Evolutionary conservation across 495 filamentous ascomycete genomes (phyloP).

Genomic region (Xylaria venustula): DNA sequence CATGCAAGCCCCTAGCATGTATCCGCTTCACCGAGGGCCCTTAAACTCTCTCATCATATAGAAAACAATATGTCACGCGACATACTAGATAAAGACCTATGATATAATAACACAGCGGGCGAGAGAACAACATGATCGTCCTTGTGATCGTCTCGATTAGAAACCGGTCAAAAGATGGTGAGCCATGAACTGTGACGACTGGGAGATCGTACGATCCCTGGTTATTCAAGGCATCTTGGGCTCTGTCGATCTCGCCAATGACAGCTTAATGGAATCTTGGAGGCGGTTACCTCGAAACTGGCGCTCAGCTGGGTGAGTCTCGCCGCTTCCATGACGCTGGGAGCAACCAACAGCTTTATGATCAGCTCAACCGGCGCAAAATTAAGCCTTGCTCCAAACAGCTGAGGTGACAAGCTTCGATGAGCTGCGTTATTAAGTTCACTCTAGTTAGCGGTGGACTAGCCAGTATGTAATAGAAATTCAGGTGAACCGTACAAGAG

Average conservation of each 20-base stretch:
- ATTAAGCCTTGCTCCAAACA: background rate
- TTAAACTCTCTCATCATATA: background rate
- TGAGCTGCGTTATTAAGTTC: background rate
- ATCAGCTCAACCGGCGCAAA: background rate
- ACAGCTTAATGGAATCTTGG: background rate
- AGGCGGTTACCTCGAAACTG: background rate
- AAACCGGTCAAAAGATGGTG: background rate
- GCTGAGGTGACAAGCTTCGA: background rate
- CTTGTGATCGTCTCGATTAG: too few relatives aligned
- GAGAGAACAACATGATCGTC: background rate
- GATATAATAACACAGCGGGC: background rate
- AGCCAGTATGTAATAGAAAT: background rate
- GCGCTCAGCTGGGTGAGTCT: background rate
- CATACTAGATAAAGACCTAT: background rate
- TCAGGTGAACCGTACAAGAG: background rate
- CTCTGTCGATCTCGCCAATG: background rate
- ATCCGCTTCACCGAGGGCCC: background rate
- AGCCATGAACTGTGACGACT: too few relatives aligned
- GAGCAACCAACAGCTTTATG: background rate
- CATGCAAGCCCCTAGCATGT: background rate
- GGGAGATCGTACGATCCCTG: background rate
- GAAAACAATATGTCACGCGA: background rate
- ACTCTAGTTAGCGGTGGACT: background rate
- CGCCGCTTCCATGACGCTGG: background rate
- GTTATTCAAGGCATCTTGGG: background rate